Percentiles rank a stretch among this genome's conserved stretches.
Conservation (phyloP, 192 early-diverging fungal genomes). For the Backusella sp. region DNA sequence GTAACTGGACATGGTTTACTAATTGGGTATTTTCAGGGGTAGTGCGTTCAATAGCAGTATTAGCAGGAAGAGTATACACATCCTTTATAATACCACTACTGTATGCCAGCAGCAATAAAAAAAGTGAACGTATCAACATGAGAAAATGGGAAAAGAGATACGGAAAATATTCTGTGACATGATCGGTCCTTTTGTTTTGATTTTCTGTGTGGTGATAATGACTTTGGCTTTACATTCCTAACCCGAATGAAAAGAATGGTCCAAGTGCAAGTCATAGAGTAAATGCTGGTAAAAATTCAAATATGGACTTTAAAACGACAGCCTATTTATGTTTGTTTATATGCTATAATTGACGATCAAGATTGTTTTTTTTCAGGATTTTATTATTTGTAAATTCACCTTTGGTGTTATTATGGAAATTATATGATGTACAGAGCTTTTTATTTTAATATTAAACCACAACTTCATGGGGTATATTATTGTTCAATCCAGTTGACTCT, state of each 20-base stretch:
- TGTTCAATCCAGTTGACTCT: slow-evolving; percentile 3
- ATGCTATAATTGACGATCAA: neutral
- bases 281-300: neutral
- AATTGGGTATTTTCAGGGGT: neutral
- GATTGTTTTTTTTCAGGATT: neutral
- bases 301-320: neutral
- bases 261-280: neutral
- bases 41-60: neutral
- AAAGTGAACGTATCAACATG: neutral
- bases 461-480: neutral
- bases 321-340: neutral
- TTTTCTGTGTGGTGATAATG: neutral
- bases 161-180: neutral
- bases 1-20: neutral
- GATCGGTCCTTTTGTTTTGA: neutral
- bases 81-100: neutral
- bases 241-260: neutral
- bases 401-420: neutral
- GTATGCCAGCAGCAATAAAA: neutral
- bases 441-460: neutral
- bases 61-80: neutral
- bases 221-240: neutral
- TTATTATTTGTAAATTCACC: neutral
- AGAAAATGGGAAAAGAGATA: neutral
- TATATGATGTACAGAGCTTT: neutral